These are phyloP conservation scores for Lodderomyces margitis DNA, from an alignment of 1,139 yeast species.

Conservation along the genomic window DNA sequence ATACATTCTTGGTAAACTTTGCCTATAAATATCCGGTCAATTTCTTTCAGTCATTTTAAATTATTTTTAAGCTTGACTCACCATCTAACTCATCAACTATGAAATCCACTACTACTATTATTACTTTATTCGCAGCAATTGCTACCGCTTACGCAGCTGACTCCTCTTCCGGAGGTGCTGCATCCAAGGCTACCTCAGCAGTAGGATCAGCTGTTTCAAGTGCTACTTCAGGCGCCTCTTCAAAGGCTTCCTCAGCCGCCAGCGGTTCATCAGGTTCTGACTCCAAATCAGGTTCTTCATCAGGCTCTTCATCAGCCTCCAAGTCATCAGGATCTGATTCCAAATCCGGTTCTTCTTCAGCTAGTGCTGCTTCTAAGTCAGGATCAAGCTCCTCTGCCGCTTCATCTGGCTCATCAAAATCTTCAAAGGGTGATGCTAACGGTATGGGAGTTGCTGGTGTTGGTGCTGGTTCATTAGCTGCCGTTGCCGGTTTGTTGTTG, in stretches of 20 bases:
- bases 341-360: conserved; percentile 14
- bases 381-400: conserved; percentile 13
- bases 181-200: conserved; percentile 13
- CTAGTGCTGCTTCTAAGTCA: conserved; percentile 17
- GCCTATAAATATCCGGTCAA: conserved; percentile 1
- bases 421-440: conserved; percentile 18
- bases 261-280: conserved; percentile 18
- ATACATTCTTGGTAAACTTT: neutral
- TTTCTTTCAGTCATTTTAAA: too few species aligned
- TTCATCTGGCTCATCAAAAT: conserved; percentile 10
- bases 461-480: conserved; percentile 29
- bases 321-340: conserved; percentile 17
- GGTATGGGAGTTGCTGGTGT: conserved; percentile 19
- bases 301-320: conserved; percentile 9
- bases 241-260: too few species aligned
- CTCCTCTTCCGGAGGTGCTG: conserved; percentile 11
- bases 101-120: conserved; percentile 13
- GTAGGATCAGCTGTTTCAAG: conserved; percentile 9
- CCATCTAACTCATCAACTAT: conserved; percentile 6
- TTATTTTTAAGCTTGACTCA: too few species aligned
- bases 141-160: conserved; percentile 15
- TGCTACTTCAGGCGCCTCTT: conserved; percentile 9
- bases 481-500: conserved; percentile 30
- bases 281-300: conserved; percentile 16
- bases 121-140: conserved; percentile 12